Conservation (phyloP, 805 yeast genomes). For the Hyphopichia homilentoma region DNA sequence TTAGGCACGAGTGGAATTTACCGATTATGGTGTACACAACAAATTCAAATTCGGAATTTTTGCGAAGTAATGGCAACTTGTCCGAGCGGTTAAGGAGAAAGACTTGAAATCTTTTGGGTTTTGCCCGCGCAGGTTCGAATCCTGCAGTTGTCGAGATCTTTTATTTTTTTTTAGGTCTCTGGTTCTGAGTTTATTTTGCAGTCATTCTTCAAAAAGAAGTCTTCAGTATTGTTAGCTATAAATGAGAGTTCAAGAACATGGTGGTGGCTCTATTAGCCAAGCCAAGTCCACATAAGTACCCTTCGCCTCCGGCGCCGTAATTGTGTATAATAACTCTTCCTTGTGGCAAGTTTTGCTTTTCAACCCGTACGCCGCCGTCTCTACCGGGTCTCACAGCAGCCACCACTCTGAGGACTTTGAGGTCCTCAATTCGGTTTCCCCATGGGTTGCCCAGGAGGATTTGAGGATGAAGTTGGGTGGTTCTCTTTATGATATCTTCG, state of each 20-base stretch:
- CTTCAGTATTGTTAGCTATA: not conserved
- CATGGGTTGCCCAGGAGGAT: conserved; percentile 9
- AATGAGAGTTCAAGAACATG: too few species aligned
- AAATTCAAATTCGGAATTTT: too few species aligned
- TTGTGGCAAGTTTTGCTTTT: conserved; percentile 6
- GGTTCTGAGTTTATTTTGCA: too few species aligned
- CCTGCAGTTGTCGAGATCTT: conserved; percentile 51
- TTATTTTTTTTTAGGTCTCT: conserved; percentile 7
- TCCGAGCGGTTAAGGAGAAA: conserved; percentile 59
- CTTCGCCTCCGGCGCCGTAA: conserved; percentile 26
- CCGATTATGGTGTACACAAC: too few species aligned
- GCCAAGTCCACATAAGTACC: conserved; percentile 20
- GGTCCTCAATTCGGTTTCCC: conserved; percentile 11
- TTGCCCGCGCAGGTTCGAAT: conserved; percentile 62
- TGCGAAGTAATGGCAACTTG: too few species aligned
- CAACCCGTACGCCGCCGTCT: conserved; percentile 22
- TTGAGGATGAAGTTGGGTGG: conserved; percentile 13
- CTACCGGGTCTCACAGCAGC: conserved; percentile 23
- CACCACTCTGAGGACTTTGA: conserved; percentile 16
- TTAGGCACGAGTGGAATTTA: too few species aligned
- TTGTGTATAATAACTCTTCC: conserved; percentile 12
- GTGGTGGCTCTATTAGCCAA: conserved; percentile 12
- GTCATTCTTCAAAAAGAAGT: not conserved
- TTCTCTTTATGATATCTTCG: conserved; percentile 15
- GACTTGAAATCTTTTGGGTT: conserved; percentile 59